These are phyloP conservation scores for Gastroboletus turbinatus DNA, from an alignment of 1,284 basidiomycete species.

Conservation along the genomic window DNA sequence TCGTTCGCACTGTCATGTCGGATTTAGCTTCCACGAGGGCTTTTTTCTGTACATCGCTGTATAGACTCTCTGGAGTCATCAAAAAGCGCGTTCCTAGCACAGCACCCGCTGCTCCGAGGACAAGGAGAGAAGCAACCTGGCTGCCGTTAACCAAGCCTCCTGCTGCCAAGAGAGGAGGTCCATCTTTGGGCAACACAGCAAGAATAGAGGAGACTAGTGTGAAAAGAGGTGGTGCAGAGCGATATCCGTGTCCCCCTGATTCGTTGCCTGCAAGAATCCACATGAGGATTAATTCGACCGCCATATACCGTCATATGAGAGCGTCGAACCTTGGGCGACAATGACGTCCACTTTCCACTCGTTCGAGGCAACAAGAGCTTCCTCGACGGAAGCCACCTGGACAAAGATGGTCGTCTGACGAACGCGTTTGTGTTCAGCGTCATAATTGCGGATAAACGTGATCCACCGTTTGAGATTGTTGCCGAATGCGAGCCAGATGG, in stretches of 20 bases:
- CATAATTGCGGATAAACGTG: slow-evolving; percentile 52
- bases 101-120: slow-evolving; percentile 63
- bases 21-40: slow-evolving; percentile 54
- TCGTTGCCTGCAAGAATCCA: slow-evolving; percentile 55
- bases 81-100: slow-evolving; percentile 75
- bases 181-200: slow-evolving; percentile 39
- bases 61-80: slow-evolving; percentile 62
- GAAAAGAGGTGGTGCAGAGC: slow-evolving; percentile 54
- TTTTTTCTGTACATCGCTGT: slow-evolving; percentile 53
- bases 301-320: slow-evolving; percentile 1
- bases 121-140: slow-evolving; percentile 63
- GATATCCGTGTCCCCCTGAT: slow-evolving; percentile 70
- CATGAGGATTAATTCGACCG: slow-evolving; percentile 6
- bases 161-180: slow-evolving; percentile 58
- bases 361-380: slow-evolving; percentile 54
- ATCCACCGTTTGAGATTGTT: slow-evolving; percentile 59
- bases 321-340: slow-evolving; percentile 66
- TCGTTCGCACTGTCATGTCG: slow-evolving; percentile 55
- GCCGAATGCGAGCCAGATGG: slow-evolving; percentile 76
- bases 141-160: slow-evolving; percentile 54
- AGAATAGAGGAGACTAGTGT: slow-evolving; percentile 59
- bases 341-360: slow-evolving; percentile 69
- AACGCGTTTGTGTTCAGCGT: slow-evolving; percentile 38
- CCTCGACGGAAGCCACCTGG: slow-evolving; percentile 56
- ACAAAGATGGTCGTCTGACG: slow-evolving; percentile 59